A percentile compares a stretch with the other conserved stretches of the same genome.
phyloP scores from a whole-genome alignment of 495 filamentous ascomycete genomes.

The Immersiella caudata region DNA sequence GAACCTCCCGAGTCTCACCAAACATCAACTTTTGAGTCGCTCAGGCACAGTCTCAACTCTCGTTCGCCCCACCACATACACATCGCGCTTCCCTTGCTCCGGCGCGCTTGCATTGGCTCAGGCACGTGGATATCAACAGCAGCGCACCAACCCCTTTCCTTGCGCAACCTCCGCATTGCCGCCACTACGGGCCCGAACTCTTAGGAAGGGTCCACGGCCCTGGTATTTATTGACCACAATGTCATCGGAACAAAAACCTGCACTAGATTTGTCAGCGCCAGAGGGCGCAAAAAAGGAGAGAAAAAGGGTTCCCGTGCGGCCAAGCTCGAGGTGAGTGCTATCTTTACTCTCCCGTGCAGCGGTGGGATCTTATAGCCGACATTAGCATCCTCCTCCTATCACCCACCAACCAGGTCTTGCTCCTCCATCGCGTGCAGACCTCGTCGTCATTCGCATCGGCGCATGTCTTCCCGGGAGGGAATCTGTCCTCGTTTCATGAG shows the following conservation, averaged over 20 bases:
- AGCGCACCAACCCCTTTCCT: neutral
- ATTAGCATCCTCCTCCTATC: slow-evolving; percentile 82
- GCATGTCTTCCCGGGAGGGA: slow-evolving; percentile 96
- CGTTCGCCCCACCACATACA: neutral
- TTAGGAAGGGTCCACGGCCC: neutral
- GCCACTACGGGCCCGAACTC: neutral
- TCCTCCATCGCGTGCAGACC: slow-evolving; percentile 81
- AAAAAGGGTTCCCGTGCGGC: neutral
- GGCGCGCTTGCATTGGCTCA: neutral
- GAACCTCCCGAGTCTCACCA: neutral
- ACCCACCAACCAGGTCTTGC: slow-evolving; percentile 79
- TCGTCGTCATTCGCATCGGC: slow-evolving; percentile 86
- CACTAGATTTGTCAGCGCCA: neutral
- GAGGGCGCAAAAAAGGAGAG: neutral
- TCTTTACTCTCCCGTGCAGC: no score
- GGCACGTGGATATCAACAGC: neutral
- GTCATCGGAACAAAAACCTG: neutral
- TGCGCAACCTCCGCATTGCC: neutral
- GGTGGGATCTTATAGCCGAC: no score
- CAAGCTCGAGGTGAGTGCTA: neutral
- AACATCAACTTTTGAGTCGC: neutral
- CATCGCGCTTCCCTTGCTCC: neutral
- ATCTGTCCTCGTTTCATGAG: slow-evolving; percentile 72
- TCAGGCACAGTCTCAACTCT: neutral
- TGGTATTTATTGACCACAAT: neutral